phyloP scores from a whole-genome alignment of 306 rosid species.

The Fragaria iinumae region DNA sequence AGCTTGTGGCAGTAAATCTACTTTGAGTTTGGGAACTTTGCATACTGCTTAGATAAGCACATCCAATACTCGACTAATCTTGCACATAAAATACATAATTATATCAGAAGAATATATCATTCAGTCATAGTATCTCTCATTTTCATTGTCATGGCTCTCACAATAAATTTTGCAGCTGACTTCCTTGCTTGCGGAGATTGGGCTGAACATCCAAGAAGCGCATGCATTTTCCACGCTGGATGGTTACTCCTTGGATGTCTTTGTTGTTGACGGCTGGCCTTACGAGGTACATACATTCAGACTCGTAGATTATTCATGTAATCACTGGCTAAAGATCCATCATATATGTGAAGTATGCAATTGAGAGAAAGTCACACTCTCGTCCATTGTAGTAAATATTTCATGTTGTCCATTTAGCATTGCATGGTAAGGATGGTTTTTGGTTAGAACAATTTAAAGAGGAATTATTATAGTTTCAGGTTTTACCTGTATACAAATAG shows the following conservation, averaged over 20 bases:
- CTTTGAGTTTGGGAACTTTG: slow-evolving; percentile 16
- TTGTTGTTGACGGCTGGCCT: slow-evolving; percentile 99
- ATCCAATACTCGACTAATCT: slow-evolving; percentile 10
- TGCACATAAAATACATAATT: neutral
- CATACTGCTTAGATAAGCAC: neutral
- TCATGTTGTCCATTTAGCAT: neutral
- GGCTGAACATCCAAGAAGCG: slow-evolving; percentile 97
- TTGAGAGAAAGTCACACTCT: slow-evolving; percentile 10
- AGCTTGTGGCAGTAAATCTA: slow-evolving; percentile 14
- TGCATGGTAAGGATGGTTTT: neutral
- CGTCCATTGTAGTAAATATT: neutral
- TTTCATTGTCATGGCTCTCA: slow-evolving; percentile 11
- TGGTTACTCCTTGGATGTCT: slow-evolving; percentile 94
- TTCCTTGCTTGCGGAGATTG: slow-evolving; percentile 93
- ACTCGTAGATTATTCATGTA: slow-evolving; percentile 2
- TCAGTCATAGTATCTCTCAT: neutral
- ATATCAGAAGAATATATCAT: slow-evolving; percentile 2
- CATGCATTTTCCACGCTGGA: slow-evolving; percentile 95
- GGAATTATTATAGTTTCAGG: neutral
- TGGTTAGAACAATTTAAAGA: neutral
- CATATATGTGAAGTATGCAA: neutral
- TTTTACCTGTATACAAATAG: too few relatives aligned
- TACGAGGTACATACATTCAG: slow-evolving; percentile 61
- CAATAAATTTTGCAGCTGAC: slow-evolving; percentile 66
- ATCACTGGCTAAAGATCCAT: neutral